phyloP scores from a whole-genome alignment of 2,329 filamentous ascomycete genomes.

The Arthroderma sp. region DNA sequence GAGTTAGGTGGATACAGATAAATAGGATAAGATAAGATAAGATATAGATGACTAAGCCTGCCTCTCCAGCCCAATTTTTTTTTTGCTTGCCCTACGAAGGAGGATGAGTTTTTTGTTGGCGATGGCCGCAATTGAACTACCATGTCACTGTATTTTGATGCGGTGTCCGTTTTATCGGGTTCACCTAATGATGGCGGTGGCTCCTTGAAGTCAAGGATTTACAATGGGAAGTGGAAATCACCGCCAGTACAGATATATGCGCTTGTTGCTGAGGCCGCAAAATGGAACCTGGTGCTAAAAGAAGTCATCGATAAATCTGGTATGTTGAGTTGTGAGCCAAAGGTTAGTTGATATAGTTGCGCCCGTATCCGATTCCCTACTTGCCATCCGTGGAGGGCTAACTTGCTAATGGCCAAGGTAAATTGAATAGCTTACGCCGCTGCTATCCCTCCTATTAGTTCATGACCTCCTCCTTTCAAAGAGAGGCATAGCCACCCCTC shows the following conservation, averaged over 20 bases:
- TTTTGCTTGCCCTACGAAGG: too few species aligned
- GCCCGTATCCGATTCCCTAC: too few species aligned
- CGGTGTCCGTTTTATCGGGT: constrained; percentile 58
- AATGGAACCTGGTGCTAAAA: constrained; percentile 77
- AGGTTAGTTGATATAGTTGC: constrained; percentile 44
- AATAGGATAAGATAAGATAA: background rate
- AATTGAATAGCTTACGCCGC: constrained; percentile 55
- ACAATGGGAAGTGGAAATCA: constrained; percentile 63
- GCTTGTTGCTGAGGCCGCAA: constrained; percentile 70
- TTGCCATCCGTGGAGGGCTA: background rate
- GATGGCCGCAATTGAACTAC: background rate
- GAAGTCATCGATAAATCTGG: constrained; percentile 77
- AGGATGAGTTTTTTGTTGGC: too few species aligned
- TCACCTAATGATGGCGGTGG: constrained; percentile 44
- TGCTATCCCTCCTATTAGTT: constrained; percentile 65
- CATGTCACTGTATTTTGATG: constrained; percentile 95
- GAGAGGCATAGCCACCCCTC: constrained; percentile 66
- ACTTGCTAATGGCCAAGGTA: background rate
- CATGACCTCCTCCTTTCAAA: constrained; percentile 80
- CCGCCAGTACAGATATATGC: constrained; percentile 75
- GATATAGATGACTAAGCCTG: background rate
- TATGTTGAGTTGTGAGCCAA: constrained; percentile 66
- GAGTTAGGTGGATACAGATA: background rate
- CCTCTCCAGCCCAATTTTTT: too few species aligned
- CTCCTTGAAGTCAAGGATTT: constrained; percentile 77